These are phyloP conservation scores for Ceratocystis cacaofunesta DNA, from an alignment of 2,329 filamentous ascomycete genomes.

Conservation along the genomic window DNA sequence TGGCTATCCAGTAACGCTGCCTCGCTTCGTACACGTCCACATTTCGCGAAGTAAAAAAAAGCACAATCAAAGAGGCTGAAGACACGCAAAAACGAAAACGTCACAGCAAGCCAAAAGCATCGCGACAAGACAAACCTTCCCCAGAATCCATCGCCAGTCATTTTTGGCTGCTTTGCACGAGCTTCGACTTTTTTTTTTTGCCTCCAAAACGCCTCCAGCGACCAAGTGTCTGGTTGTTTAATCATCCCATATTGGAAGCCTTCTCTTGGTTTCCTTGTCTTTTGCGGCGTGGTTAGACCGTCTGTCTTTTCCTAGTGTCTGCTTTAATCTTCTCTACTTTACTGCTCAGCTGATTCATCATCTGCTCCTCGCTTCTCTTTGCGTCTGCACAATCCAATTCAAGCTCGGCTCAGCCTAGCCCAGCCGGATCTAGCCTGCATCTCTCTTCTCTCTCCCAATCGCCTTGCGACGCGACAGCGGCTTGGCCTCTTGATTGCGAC, in stretches of 20 bases:
- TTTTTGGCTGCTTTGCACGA: background rate
- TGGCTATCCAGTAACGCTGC: background rate
- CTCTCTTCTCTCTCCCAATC: background rate
- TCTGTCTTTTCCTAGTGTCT: background rate
- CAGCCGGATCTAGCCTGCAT: background rate
- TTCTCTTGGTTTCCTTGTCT: background rate
- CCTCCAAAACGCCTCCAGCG: background rate
- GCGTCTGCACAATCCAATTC: background rate
- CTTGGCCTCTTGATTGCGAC: background rate
- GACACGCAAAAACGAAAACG: background rate
- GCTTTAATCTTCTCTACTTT: background rate
- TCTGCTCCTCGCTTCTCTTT: background rate
- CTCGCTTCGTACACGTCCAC: conserved; percentile 1
- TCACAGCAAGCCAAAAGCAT: background rate
- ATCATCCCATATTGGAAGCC: background rate
- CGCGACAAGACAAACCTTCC: background rate
- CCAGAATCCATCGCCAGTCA: background rate
- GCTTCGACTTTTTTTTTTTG: background rate
- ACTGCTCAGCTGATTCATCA: background rate
- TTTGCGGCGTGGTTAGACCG: background rate
- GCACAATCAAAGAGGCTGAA: background rate
- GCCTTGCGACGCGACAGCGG: background rate
- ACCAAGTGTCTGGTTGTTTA: background rate
- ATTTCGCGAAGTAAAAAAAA: conserved; percentile 4
- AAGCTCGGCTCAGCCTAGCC: background rate